Base-by-base conservation (phyloP, 1,284 basidiomycete genomes). In the Trichosporon sp. region DNA sequence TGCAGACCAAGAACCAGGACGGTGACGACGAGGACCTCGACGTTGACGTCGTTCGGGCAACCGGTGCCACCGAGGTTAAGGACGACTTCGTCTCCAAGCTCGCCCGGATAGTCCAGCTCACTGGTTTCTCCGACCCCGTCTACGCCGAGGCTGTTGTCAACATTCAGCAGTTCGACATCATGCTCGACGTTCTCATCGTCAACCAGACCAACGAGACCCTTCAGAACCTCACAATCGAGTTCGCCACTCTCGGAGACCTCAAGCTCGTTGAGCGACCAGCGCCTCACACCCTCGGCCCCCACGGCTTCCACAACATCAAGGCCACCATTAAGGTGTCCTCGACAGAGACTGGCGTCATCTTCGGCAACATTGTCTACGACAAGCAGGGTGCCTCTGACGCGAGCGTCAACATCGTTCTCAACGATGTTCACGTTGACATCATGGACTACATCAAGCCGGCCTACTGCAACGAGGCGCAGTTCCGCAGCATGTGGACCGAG, bases 401-500 rank as follows among this genome's bases (percentile, higher is more conserved):
- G 66, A 94, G 90, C 84, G 82, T 82, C 68, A 87, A 79, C 83
- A 94, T 94, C 48, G 96, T 99, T 66, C 84, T 98, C 79, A 98
- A 95, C 83, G 96, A 98, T 84, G 96, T 98, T 72, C 95, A 98
- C 84, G 94, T 98, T 76, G 97, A 99, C 84, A 98, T 99, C 77
- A 96, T 99, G 92, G 96, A 98, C 84, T 99, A 98, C 84, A 99
- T 99, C 86, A 94, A 97, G 83, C 96, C 96, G 0, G 94, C 95
- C 3, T 93, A 93, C 80, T 97, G 95, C 85, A 97, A 91, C 71
- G 96, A 99, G 84, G 90, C 92, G 38, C 82, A 94, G 91, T 96
- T 96, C 89, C 89, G 94, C 48, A 92, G 89, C 83, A 96, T 96
- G 93, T 96, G 94, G 94, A 97, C 94, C 66, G 95, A 96, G 84